Base-by-base conservation (phyloP, 2,329 filamentous ascomycete genomes). In the Lomentospora prolificans region DNA sequence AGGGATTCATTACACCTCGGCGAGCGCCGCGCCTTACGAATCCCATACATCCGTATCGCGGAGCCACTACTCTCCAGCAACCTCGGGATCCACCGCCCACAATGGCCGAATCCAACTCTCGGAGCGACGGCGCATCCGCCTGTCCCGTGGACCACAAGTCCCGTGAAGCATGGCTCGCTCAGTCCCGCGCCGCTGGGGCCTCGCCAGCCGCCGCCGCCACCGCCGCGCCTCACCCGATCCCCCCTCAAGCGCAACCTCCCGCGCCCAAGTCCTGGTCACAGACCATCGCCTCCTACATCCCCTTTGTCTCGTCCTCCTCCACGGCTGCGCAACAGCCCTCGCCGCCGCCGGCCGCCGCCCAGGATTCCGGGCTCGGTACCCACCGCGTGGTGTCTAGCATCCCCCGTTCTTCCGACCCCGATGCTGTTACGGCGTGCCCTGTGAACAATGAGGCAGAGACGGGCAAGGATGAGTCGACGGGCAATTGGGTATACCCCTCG, bases 401-500 rank as follows among this genome's bases (percentile, higher is more conserved):
- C 63, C 89, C 88, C 0, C 82, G 87, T 56, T 79, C 83, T 1
- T 69, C 72, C 2, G 66, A 71, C 36, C 70, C 70, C 53, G 68
- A 65, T 31, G 67, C 70, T 46, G 44, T 14, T 25, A 71, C 69
- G 1, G 64, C 57, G 50, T 56, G 58, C 8, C 79, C 82, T 0
- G 85, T 87, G 12, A 96, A 95, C 70, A 78, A 81, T 59, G 90
- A 96, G 71, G 72, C 80, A 59, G 90, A 96, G 67, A 87, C 86
- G 0, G 86, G 87, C 59, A 77, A 83, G 22, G 84, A 89, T 64
- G 74, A 77, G 53, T 67, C 73, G 36, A 81, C 82, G 0, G 92
- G 92, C 0, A 96, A 96, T 69, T 99, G 94, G 94, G 86, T 99
- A 59, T 99, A 99, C 70, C 94, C 94, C 0, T 94, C 88, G 0